A percentile compares a stretch with the other conserved stretches of the same genome.
These are phyloP conservation scores for Drechslerella coelobrocha DNA, from an alignment of 2,329 filamentous ascomycete species.

Conservation along the genomic window DNA sequence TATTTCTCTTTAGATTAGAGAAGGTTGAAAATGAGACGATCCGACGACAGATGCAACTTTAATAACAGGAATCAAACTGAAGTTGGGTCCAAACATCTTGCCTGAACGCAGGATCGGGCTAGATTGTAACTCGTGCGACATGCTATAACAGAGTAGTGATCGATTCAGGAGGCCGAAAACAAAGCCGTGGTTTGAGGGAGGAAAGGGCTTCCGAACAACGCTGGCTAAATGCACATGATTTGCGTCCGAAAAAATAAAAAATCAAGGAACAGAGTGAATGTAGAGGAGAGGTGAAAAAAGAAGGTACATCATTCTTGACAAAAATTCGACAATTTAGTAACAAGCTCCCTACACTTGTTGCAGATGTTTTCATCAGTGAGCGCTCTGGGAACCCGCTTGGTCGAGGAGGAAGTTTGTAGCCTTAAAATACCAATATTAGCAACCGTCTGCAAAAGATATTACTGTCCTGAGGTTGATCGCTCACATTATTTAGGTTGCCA, in stretches of 20 bases:
- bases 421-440: slow-evolving; percentile 31
- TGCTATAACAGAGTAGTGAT: slow-evolving; percentile 3
- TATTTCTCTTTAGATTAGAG: slow-evolving; percentile 39
- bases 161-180: slow-evolving; percentile 13
- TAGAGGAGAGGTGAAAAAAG: slow-evolving; percentile 16
- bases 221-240: slow-evolving; percentile 48
- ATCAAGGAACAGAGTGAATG: slow-evolving; percentile 8
- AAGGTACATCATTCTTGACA: slow-evolving; percentile 27
- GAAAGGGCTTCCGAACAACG: slow-evolving; percentile 38
- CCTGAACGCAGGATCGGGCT: background rate
- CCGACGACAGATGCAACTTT: background rate
- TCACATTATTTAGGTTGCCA: slow-evolving; percentile 92
- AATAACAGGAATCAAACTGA: slow-evolving; percentile 10
- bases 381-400: slow-evolving; percentile 40
- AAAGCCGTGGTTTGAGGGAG: slow-evolving; percentile 16
- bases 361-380: slow-evolving; percentile 17
- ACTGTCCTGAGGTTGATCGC: slow-evolving; percentile 55
- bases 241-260: slow-evolving; percentile 22
- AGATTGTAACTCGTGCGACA: slow-evolving; percentile 27
- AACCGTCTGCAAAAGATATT: background rate
- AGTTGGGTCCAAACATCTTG: slow-evolving; percentile 8
- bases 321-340: background rate
- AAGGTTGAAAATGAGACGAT: background rate
- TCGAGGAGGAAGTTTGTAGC: slow-evolving; percentile 49
- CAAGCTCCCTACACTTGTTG: background rate